Evolutionary conservation across 2,329 filamentous ascomycete species (phyloP), one percentile per base, ranked within the genome.

Genomic region (Aureobasidium namibiae): DNA sequence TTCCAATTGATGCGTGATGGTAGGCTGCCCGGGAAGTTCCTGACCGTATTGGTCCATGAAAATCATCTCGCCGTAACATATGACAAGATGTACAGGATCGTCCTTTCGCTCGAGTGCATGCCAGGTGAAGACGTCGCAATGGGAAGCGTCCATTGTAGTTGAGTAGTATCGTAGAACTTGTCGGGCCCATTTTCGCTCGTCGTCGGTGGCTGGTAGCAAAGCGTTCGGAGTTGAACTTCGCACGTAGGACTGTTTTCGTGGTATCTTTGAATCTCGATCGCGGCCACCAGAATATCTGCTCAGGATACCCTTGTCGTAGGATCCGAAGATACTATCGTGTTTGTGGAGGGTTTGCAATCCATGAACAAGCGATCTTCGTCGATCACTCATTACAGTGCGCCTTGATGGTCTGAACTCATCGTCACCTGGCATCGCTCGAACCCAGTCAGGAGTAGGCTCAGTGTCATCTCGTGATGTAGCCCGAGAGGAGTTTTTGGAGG

Each of bases 41-140:
- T 48, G 24, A 3, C 54, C 54, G 21, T 57, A 46, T 39, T 57
- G 54, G 39, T 57, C 54, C 54, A 57, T 57, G 26, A 57, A 57
- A 24, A 57, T 14, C 54, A 57, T 57, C 10, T 57, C 54, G 21
- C 42, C 54, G 24, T 29, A 42, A 48, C 38, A 57, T 10, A 57
- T 48, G 42, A 57, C 24, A 13, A 57, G 54, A 39, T 57, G 54
- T 16, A 57, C 54, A 16, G 54, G 54, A 13, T 57, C 54, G 24
- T 38, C 42, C 29, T 41, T 42, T 14, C 54, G 54, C 8, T 57
- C 54, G 5, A 57, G 31, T n/a, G 54, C 54, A 31, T 57, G 54
- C 54, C 54, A 57, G 11, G 54, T 57, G 33, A 57, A 57, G 10
- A 57, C 42, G 3, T 57, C 34, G 33, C 54, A 57, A 4, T 57